These are phyloP conservation scores for Eudorina sp. DNA, from an alignment of 139 green algal genomes.

Conservation along the genomic window DNA sequence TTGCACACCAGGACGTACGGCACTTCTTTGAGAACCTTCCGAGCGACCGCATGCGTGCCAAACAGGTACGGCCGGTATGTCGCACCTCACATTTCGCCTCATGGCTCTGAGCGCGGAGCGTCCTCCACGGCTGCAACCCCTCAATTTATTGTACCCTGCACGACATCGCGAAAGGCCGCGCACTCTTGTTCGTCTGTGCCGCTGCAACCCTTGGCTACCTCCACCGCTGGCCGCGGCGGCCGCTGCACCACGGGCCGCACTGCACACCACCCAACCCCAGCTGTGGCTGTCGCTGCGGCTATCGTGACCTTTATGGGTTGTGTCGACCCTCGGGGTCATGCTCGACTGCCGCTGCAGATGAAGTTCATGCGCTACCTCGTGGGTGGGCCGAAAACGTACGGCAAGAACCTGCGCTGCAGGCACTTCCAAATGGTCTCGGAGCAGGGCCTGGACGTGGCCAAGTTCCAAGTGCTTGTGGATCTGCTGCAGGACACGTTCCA, in stretches of 20 bases:
- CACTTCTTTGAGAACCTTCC: constrained; percentile 39
- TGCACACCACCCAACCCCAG: no score
- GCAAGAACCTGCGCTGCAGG: constrained; percentile 27
- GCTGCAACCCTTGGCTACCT: no score
- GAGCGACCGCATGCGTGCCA: constrained; percentile 28
- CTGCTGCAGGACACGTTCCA: neutral
- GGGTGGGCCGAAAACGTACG: neutral
- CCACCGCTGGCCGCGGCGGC: no score
- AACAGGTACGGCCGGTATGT: constrained; percentile 33
- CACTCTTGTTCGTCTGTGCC: no score
- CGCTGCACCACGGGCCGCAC: no score
- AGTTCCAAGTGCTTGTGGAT: neutral
- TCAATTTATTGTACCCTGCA: no score
- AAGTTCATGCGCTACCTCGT: constrained; percentile 47
- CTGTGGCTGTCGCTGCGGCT: no score
- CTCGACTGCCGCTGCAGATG: constrained; percentile 1
- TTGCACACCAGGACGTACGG: neutral
- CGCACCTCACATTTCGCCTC: no score
- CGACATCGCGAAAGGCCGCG: no score
- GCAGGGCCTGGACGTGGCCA: constrained; percentile 6
- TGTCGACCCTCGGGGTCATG: neutral
- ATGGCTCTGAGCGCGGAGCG: no score
- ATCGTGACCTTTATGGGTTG: neutral
- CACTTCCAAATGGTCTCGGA: constrained; percentile 22
- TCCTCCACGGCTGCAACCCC: no score